These are phyloP conservation scores for Ulmus americana DNA, from an alignment of 331 rosid species.

Conservation along the genomic window DNA sequence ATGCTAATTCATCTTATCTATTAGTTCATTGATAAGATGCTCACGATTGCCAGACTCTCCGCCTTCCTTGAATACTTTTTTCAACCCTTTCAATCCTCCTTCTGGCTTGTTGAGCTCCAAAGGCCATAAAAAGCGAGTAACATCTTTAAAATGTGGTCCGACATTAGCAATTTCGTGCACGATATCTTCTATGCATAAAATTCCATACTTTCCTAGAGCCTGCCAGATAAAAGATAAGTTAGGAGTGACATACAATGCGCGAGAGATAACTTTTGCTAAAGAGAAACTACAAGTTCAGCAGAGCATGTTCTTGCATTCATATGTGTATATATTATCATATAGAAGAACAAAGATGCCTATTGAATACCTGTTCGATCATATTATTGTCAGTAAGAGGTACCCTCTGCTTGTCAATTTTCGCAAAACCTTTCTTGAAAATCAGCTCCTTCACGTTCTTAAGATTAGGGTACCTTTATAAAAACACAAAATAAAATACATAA, in stretches of 20 bases:
- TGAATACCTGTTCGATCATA: constrained; percentile 22
- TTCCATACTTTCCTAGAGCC: constrained; percentile 62
- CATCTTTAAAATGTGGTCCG: constrained; percentile 82
- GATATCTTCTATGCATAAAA: constrained; percentile 76
- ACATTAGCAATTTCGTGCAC: constrained; percentile 64
- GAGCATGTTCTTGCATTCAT: neutral
- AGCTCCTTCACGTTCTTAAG: constrained; percentile 72
- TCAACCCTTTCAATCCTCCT: constrained; percentile 55
- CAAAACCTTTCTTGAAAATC: constrained; percentile 64
- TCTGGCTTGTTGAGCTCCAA: constrained; percentile 63
- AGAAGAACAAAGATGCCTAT: too few relatives aligned
- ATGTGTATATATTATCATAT: neutral
- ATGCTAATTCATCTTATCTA: constrained; percentile 64
- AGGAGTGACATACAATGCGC: neutral
- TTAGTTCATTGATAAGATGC: constrained; percentile 63
- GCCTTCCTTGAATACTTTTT: constrained; percentile 51
- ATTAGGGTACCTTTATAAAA: constrained; percentile 57
- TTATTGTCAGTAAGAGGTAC: constrained; percentile 88
- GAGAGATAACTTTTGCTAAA: neutral
- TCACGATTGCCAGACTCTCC: constrained; percentile 81
- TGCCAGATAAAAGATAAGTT: constrained; percentile 26
- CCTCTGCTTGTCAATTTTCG: constrained; percentile 47
- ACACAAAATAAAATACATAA: constrained; percentile 13
- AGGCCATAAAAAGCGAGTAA: constrained; percentile 61
- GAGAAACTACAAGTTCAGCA: too few relatives aligned